Conservation (phyloP, 169 alveolate genomes). For the Babesia bovis region DNA sequence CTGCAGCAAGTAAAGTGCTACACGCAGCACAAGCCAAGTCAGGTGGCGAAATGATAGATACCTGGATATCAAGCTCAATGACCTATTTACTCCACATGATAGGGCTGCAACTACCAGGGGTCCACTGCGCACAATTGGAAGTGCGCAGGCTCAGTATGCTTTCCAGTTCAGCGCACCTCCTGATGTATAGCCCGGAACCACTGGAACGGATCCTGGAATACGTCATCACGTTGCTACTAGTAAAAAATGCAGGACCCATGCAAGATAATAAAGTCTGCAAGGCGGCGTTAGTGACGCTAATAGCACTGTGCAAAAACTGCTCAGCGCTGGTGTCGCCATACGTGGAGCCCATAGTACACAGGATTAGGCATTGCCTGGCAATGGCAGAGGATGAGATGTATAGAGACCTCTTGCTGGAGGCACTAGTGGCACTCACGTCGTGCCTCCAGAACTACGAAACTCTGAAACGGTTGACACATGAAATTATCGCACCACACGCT, state of each 20-base stretch:
- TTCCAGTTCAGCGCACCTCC: slow-evolving; percentile 31
- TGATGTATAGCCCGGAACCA: slow-evolving; percentile 43
- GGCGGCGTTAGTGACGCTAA: slow-evolving; percentile 45
- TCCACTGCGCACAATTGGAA: slow-evolving; percentile 53
- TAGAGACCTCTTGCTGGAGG: slow-evolving; percentile 47
- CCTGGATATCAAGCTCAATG: slow-evolving; percentile 36
- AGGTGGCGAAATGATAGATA: slow-evolving; percentile 15
- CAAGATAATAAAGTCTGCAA: slow-evolving; percentile 28
- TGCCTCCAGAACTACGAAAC: slow-evolving; percentile 24
- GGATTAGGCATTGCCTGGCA: slow-evolving; percentile 35
- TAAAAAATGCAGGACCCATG: slow-evolving; percentile 9
- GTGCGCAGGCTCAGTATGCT: slow-evolving; percentile 45
- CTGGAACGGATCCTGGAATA: slow-evolving; percentile 46
- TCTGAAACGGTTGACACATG: slow-evolving; percentile 16
- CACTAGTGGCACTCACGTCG: slow-evolving; percentile 50
- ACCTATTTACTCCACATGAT: slow-evolving; percentile 31
- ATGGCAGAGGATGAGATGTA: slow-evolving; percentile 32
- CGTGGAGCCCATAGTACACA: slow-evolving; percentile 48
- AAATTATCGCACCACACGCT: slow-evolving; percentile 34
- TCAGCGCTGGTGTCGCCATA: slow-evolving; percentile 10
- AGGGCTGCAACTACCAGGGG: slow-evolving; percentile 39
- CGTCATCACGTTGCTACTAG: slow-evolving; percentile 26
- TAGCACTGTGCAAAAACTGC: slow-evolving; percentile 56
- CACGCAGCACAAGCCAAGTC: slow-evolving; percentile 10
- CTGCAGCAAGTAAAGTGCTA: slow-evolving; percentile 16